phyloP scores from a whole-genome alignment of 345 rosid genomes.

The Populus tremula region DNA sequence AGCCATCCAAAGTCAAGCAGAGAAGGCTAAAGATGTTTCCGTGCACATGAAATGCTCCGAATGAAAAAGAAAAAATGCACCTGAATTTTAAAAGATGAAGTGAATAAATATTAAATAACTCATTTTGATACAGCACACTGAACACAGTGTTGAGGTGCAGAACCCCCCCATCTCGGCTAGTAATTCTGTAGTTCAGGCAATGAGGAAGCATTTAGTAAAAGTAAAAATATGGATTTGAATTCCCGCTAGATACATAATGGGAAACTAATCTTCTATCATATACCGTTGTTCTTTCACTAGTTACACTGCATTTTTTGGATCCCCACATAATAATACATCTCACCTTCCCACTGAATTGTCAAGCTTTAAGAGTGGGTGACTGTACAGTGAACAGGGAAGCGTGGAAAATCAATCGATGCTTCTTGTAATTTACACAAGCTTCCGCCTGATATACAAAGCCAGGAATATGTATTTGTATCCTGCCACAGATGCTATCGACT shows the following conservation, averaged over 20 bases:
- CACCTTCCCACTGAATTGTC: background rate
- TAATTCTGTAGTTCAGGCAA: background rate
- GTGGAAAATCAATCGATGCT: background rate
- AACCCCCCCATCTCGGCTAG: background rate
- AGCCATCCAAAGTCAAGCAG: background rate
- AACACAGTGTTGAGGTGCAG: background rate
- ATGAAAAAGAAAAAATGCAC: background rate
- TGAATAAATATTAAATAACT: background rate
- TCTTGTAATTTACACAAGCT: background rate
- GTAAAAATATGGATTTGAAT: background rate
- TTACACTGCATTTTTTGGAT: slow-evolving; percentile 14
- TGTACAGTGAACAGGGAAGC: background rate
- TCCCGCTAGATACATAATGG: slow-evolving; percentile 27
- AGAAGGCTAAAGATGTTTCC: background rate
- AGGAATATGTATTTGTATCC: background rate
- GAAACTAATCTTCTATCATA: slow-evolving; percentile 20
- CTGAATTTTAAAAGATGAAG: background rate
- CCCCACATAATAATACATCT: background rate
- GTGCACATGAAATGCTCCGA: background rate
- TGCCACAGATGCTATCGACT: slow-evolving; percentile 22
- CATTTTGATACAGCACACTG: background rate
- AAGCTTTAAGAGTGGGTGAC: slow-evolving; percentile 3
- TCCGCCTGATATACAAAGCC: background rate
- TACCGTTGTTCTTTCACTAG: slow-evolving; percentile 8
- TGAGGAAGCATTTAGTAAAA: slow-evolving; percentile 3